Base-by-base conservation (phyloP, 2,329 filamentous ascomycete genomes). In the Elsinoe necatrix region DNA sequence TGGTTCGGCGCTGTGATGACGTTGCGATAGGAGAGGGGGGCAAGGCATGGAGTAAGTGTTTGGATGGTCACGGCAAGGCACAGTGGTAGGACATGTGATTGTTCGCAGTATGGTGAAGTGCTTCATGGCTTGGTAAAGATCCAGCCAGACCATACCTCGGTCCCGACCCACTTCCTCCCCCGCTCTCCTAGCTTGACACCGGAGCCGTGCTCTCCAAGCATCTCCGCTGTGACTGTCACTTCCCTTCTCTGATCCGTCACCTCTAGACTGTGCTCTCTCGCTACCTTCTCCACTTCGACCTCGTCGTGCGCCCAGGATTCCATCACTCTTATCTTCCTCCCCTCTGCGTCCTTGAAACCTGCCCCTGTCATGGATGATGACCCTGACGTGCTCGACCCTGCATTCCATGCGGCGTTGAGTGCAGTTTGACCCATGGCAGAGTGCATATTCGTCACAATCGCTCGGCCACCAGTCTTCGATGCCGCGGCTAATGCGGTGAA, bases 391-490 rank as follows among this genome's bases (percentile, higher is more conserved):
- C 39, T 29, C 11, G 4, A 14, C 11, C 18, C 27, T 20, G 14
- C 4, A 1, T 18, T 37, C 48, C 48, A 52, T 12, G 8, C 16
- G 8, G 29, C 20, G 48, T 25, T 52, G 16, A 52, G 14, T 4
- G 48, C 48, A 12, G 48, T 52, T 20, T 25, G 16, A 8, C 81
- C 82, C 82, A 86, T 85, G 2, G 84, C 78, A 1, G 75, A 68
- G 65, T 86, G 83, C 83, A 86, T 86, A 63, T 85, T 86, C 0
- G 82, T 85, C n/a, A 86, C 63, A 8, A 85, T 69, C 4, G 83
- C 68, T 48, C 76, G 67, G 0, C 78, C 81, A 0, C 74, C 74
- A 0, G 71, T 69, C 2, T 61, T 62, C 4, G 73, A 68, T 14
- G 85, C 66, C 0, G 63, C 61, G 1, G 71, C 63, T 0, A 76